These are phyloP conservation scores for Eucalyptus pauciflora DNA, from an alignment of 345 rosid genomes.

Conservation along the genomic window DNA sequence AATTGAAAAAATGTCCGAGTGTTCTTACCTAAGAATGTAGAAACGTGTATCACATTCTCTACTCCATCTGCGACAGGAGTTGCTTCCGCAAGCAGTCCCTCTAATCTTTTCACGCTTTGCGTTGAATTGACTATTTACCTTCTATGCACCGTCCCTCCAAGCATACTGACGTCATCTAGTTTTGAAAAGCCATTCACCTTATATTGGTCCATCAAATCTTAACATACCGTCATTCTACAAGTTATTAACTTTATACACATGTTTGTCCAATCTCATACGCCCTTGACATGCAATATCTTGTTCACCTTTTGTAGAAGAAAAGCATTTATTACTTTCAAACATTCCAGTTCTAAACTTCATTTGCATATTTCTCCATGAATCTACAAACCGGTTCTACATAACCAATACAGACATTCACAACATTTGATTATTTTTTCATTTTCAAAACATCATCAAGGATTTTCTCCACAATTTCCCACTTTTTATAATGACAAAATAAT, in stretches of 20 bases:
- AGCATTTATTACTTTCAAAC: background rate
- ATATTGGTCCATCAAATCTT: background rate
- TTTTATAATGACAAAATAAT: background rate
- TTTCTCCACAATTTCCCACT: background rate
- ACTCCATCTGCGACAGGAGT: background rate
- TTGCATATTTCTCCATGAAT: background rate
- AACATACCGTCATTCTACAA: background rate
- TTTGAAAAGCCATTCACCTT: background rate
- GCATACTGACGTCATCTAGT: background rate
- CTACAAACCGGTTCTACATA: background rate
- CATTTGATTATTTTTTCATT: background rate
- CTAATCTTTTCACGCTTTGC: background rate
- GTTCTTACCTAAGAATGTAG: background rate
- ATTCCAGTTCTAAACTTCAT: background rate
- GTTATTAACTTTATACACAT: background rate
- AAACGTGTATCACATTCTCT: background rate
- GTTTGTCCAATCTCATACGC: background rate
- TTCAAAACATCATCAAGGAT: background rate
- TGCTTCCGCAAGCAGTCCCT: background rate
- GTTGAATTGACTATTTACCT: background rate
- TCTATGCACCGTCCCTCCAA: background rate
- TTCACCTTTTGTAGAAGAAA: background rate
- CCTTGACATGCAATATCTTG: background rate
- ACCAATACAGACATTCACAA: background rate
- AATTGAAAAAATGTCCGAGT: background rate